Evolutionary conservation across 1,139 yeast species (phyloP), one percentile per base, ranked within the genome.

Genomic region (Taphrina populina): DNA sequence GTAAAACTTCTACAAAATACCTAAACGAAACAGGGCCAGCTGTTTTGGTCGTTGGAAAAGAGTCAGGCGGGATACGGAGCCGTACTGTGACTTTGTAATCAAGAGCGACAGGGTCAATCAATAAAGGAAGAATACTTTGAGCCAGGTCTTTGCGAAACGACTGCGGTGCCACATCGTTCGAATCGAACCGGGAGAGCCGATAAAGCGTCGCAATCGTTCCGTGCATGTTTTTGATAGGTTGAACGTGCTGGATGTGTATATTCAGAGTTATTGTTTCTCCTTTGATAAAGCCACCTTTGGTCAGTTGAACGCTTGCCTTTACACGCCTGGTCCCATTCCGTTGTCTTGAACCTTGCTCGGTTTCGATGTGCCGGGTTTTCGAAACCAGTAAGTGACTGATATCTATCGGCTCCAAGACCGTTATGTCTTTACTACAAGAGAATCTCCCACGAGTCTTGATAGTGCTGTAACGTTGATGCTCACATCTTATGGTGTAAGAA

Each of bases 171-270:
- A 65, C 59, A 35, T 66, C 80, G 0, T 85, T 85, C 60, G 79
- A 76, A 61, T 83, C 84, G 37, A 88, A 79, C 21, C 95, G 74
- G 62, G 95, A 86, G 5, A 88, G 83, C 54, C 96, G 73, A 6
- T 87, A 87, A 53, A 88, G 72, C 0, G 96, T 88, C 15, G 86
- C 78, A 8, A 88, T 84, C 3, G 87, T 77, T 0, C 95, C 95
- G 46, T 80, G 80, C n/a, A 83, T 70, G 61, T 83, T 84, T 64
- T 83, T 82, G 32, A 86, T 75, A 55, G 81, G 79, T 66, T 83
- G 83, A 62, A 84, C 78, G 67, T 88, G 95, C 52, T 78, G 76
- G 24, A 88, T 73, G 30, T 76, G 71, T 15, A 52, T 27, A 5
- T 23, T 34, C 21, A 52, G 21, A 2, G 43, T 27, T 1, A 52